phyloP scores from a whole-genome alignment of 176 grass and related monocot species.

The Eleusine indica region DNA sequence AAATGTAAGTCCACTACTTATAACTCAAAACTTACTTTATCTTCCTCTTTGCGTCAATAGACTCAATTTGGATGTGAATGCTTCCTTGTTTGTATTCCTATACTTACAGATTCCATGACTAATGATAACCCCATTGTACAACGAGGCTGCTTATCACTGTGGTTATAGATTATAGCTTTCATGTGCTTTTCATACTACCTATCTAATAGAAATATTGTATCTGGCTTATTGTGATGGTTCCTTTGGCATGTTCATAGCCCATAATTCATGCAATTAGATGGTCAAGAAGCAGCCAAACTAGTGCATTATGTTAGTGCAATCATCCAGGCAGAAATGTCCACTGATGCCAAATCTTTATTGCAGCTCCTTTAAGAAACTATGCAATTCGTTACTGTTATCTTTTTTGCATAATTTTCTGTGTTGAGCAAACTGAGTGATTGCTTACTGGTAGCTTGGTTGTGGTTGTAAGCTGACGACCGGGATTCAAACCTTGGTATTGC shows the following conservation, averaged over 20 bases:
- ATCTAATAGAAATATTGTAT: neutral
- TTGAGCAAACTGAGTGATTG: neutral
- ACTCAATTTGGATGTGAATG: neutral
- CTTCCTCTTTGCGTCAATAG: neutral
- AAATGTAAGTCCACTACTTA: constrained; percentile 65
- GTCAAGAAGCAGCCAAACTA: neutral
- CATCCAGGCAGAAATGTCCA: neutral
- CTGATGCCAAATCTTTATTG: neutral
- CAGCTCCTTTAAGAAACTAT: neutral
- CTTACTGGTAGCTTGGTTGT: too few species aligned
- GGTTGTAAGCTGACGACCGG: too few species aligned
- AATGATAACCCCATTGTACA: neutral
- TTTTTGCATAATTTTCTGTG: neutral
- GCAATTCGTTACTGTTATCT: neutral
- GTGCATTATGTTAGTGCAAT: neutral
- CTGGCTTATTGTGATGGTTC: neutral
- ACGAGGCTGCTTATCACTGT: neutral
- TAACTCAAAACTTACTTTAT: constrained; percentile 8
- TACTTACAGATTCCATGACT: constrained; percentile 18
- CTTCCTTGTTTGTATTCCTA: neutral
- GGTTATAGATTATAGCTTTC: neutral
- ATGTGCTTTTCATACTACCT: neutral
- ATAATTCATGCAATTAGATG: neutral
- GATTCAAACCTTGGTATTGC: too few species aligned
- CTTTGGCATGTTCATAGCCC: neutral